These are phyloP conservation scores for Cutaneotrichosporon arboriforme DNA, from an alignment of 1,284 basidiomycete species.

Conservation along the genomic window DNA sequence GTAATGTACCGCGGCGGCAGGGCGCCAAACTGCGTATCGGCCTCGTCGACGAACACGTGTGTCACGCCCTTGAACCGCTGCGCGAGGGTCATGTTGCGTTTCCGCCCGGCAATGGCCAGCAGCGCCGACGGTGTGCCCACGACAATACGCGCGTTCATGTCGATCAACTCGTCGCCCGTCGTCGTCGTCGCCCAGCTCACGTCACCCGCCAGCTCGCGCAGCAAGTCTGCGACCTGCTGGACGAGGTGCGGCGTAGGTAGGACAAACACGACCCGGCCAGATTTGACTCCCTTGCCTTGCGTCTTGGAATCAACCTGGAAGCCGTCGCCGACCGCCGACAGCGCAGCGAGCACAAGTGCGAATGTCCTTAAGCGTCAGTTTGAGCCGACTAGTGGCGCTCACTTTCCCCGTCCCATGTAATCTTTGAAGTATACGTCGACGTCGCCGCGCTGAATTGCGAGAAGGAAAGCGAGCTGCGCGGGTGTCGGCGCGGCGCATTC, in stretches of 20 bases:
- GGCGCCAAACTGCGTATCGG: slow-evolving; percentile 27
- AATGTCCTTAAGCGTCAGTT: slow-evolving; percentile 1
- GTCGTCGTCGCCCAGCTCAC: not conserved
- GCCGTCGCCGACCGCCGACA: slow-evolving; percentile 11
- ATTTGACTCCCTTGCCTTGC: no score
- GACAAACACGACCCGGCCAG: slow-evolving; percentile 18
- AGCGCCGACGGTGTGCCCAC: slow-evolving; percentile 20
- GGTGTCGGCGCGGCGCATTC: slow-evolving; percentile 26
- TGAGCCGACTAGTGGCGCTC: slow-evolving; percentile 9
- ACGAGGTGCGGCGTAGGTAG: slow-evolving; percentile 30
- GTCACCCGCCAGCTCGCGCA: not conserved
- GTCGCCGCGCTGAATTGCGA: slow-evolving; percentile 21
- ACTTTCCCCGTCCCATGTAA: slow-evolving; percentile 39
- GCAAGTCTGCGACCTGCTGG: slow-evolving; percentile 21
- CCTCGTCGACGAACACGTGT: slow-evolving; percentile 34
- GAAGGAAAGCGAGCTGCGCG: slow-evolving; percentile 28
- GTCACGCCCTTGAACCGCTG: slow-evolving; percentile 4
- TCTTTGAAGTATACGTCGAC: slow-evolving; percentile 31
- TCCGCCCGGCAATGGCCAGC: not conserved
- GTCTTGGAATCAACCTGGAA: not conserved
- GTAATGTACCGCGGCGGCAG: slow-evolving; percentile 19
- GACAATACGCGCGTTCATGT: slow-evolving; percentile 15
- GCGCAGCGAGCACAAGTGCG: slow-evolving; percentile 23
- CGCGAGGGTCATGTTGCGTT: slow-evolving; percentile 1
- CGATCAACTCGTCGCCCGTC: not conserved